These are phyloP conservation scores for Malania oleifera DNA, from an alignment of 164 flowering plant genomes.

Conservation along the genomic window DNA sequence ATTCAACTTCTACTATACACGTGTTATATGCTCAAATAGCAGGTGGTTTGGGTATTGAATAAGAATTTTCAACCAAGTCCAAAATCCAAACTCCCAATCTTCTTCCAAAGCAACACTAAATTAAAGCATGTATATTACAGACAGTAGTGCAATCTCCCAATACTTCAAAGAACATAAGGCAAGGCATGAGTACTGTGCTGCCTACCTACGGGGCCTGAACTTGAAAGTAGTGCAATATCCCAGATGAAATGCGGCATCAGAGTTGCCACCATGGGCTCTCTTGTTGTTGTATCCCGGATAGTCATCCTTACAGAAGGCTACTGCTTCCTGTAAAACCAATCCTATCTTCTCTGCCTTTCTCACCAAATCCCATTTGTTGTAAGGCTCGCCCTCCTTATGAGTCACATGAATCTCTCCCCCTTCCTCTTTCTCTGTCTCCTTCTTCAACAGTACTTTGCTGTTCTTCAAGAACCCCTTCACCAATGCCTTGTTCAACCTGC, in stretches of 20 bases:
- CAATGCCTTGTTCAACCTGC: slow-evolving; percentile 39
- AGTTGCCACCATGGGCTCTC: slow-evolving; percentile 35
- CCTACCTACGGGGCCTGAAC: slow-evolving; percentile 18
- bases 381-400: slow-evolving; percentile 41
- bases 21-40: too few species aligned
- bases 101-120: too few species aligned
- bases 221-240: slow-evolving; percentile 38
- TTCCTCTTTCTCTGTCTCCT: too few species aligned
- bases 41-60: too few species aligned
- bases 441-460: slow-evolving; percentile 29
- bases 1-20: too few species aligned
- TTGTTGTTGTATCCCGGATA: slow-evolving; percentile 46
- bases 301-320: slow-evolving; percentile 29
- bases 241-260: slow-evolving; percentile 32
- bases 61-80: too few species aligned
- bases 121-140: too few species aligned
- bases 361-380: slow-evolving; percentile 41
- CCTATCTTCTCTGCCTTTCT: slow-evolving; percentile 40
- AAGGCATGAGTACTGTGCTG: too few species aligned
- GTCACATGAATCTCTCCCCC: slow-evolving; percentile 51
- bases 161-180: too few species aligned
- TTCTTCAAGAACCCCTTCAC: slow-evolving; percentile 41
- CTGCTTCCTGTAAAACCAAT: slow-evolving; percentile 22
- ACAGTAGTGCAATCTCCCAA: too few species aligned
- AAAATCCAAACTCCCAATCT: too few species aligned